Evolutionary conservation across 2,329 filamentous ascomycete species (phyloP), one percentile per base, ranked within the genome.

Genomic region (Sclerotinia borealis): DNA sequence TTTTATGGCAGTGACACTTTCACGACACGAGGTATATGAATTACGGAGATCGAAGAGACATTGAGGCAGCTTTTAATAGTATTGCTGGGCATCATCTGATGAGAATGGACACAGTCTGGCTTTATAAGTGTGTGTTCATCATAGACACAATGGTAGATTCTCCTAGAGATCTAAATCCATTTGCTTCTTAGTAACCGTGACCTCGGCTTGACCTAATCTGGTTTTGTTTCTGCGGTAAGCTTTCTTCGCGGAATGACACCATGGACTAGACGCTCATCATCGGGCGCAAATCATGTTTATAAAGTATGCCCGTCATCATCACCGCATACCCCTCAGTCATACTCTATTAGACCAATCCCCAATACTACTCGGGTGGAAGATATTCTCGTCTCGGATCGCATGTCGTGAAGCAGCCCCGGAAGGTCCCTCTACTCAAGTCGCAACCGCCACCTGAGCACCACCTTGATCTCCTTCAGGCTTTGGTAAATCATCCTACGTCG

Each of bases 401-500:
- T 34, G 29, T 60, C 58, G 13, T 29, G 41, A 37, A 19, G 22
- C 29, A 43, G 25, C 22, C 51, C 17, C 34, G 6, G 19, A 15
- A 29, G 7, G 13, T 45, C 19, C 29, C 6, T 15, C 15, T 34
- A 19, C 10, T 65, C 64, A 69, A 19, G 65, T 65, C 41, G 63
- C 56, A 34, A 69, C 60, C 17, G 63, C 49, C 17, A 69, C 54
- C 47, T 69, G 65, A 41, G 62, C 54, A 15, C 51, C 50, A 11
- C 29, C 58, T 41, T 52, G 43, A 37, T 62, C 68, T 52, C 67
- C 68, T 61, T 66, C 70, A 15, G 68, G 75, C 69, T 81, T 80
- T 4, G 81, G 80, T 59, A 85, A 72, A 73, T 83, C 80, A 65
- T 81, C 78, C 78, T 84, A 68, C 43, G 37, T 43, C 58, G 55